phyloP scores from a whole-genome alignment of 2,329 filamentous ascomycete species.

The Phaeophleospora eucalypticola region DNA sequence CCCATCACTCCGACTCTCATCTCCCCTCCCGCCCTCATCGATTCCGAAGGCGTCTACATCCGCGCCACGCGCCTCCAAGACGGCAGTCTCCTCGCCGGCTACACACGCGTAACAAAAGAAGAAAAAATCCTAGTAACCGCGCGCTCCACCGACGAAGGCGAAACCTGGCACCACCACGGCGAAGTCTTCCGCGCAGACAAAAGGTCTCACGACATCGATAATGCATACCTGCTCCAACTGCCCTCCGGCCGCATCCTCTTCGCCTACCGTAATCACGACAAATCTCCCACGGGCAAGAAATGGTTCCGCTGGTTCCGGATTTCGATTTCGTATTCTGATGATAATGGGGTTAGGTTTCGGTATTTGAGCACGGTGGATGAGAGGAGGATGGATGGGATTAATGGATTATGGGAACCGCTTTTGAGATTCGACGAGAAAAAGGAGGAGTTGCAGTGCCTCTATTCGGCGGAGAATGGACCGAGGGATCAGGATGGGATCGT shows the following conservation, averaged over 20 bases:
- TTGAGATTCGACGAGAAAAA: not conserved
- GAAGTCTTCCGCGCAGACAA: constrained; percentile 18
- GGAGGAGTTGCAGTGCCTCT: not conserved
- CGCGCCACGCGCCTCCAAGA: constrained; percentile 31
- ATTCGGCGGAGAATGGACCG: not conserved
- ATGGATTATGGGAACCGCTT: not conserved
- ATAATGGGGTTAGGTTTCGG: constrained; percentile 38
- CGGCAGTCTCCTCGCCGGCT: constrained; percentile 30
- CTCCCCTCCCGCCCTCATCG: not conserved
- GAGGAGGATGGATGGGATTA: not conserved
- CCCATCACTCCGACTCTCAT: too few species aligned
- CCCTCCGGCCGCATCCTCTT: constrained; percentile 32
- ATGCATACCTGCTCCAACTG: constrained; percentile 34
- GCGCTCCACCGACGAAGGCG: constrained; percentile 17
- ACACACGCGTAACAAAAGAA: constrained; percentile 22
- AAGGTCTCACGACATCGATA: constrained; percentile 29
- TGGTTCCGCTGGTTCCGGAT: constrained; percentile 38
- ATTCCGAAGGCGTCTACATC: constrained; percentile 28
- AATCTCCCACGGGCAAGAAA: constrained; percentile 9
- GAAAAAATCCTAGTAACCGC: constrained; percentile 22
- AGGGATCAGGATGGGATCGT: not conserved
- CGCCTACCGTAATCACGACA: constrained; percentile 36
- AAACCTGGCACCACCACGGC: constrained; percentile 22
- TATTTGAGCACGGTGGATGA: constrained; percentile 17
- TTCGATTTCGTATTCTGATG: constrained; percentile 41